phyloP scores from a whole-genome alignment of 805 yeast species.

The Ogataea parapolymorpha region DNA sequence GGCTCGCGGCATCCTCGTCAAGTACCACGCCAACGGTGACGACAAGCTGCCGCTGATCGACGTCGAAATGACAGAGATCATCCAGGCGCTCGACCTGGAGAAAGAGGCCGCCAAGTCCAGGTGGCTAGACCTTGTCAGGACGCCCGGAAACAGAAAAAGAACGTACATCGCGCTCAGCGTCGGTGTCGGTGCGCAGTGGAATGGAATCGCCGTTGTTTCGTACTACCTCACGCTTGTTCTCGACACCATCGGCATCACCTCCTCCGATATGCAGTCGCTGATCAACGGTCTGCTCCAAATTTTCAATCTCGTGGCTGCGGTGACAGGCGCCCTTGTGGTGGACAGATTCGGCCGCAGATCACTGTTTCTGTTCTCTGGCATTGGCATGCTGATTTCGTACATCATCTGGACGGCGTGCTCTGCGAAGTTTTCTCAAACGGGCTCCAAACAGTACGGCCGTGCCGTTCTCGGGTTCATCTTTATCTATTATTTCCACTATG shows the following conservation, averaged over 20 bases:
- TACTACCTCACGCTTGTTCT: conserved; percentile 46
- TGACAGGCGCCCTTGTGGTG: conserved; percentile 31
- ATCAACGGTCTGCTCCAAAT: conserved; percentile 51
- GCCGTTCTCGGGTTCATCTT: conserved; percentile 23
- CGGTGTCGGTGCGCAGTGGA: conserved; percentile 37
- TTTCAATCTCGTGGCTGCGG: conserved; percentile 39
- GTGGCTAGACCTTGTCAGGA: conserved; percentile 37
- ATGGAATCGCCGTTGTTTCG: conserved; percentile 47
- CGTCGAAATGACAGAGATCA: conserved; percentile 37
- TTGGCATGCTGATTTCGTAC: conserved; percentile 38
- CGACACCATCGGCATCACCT: conserved; percentile 51
- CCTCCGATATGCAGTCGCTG: conserved; percentile 42
- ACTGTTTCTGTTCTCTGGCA: conserved; percentile 34
- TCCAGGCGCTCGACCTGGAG: conserved; percentile 38
- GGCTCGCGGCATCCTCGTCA: conserved; percentile 35
- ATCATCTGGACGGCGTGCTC: conserved; percentile 46
- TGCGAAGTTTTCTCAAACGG: conserved; percentile 31
- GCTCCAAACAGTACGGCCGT: conserved; percentile 22
- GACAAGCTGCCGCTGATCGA: conserved; percentile 31
- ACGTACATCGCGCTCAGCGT: conserved; percentile 30
- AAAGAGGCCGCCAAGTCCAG: conserved; percentile 27
- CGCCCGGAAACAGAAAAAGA: conserved; percentile 38
- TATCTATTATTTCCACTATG: conserved; percentile 37
- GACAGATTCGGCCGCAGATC: conserved; percentile 36
- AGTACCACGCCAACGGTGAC: conserved; percentile 38